These are phyloP conservation scores for Ophiostoma australiae DNA, from an alignment of 2,329 filamentous ascomycete species.

Conservation along the genomic window DNA sequence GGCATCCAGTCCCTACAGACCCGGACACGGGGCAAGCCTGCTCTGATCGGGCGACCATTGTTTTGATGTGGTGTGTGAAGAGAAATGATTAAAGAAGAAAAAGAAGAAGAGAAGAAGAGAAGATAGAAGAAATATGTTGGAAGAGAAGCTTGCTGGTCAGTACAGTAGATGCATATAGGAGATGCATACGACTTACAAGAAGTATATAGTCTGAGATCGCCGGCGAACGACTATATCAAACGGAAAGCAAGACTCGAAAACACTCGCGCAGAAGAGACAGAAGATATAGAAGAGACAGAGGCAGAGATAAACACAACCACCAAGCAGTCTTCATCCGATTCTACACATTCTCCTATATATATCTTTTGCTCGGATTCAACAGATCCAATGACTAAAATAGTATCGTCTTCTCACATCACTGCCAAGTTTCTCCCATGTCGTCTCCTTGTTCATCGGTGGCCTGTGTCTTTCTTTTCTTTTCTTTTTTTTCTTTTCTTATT, in stretches of 20 bases:
- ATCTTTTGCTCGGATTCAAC: background rate
- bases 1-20: background rate
- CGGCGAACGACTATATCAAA: conserved; percentile 6
- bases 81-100: background rate
- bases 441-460: background rate
- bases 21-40: conserved; percentile 7
- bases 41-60: background rate
- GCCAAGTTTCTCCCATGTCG: background rate
- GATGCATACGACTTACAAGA: background rate
- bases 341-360: conserved; percentile 4
- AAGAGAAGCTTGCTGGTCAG: background rate
- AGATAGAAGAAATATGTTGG: too few relatives aligned
- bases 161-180: background rate
- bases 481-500: background rate
- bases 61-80: background rate
- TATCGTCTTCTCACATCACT: background rate
- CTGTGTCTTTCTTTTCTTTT: background rate
- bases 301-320: background rate
- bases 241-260: background rate
- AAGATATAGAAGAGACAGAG: background rate
- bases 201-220: background rate
- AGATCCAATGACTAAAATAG: background rate
- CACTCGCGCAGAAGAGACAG: background rate
- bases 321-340: background rate
- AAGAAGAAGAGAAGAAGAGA: background rate